Conservation (phyloP, 345 rosid genomes). For the Boechera divaricarpa region DNA sequence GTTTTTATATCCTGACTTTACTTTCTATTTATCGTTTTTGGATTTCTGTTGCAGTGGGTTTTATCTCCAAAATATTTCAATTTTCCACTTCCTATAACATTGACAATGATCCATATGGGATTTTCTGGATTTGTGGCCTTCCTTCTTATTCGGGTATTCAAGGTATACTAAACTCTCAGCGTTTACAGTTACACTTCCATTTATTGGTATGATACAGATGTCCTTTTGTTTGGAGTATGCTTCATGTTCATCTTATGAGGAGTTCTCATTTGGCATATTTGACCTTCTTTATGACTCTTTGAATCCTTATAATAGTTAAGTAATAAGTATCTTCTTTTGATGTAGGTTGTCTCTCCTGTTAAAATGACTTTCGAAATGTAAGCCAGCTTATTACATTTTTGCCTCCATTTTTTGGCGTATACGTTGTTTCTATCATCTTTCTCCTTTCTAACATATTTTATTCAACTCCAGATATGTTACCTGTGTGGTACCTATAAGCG, state of each 20-base stretch:
- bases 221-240: neutral
- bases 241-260: slow-evolving; percentile 2
- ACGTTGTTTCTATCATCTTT: neutral
- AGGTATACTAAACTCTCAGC: slow-evolving; percentile 53
- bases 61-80: slow-evolving; percentile 90
- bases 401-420: slow-evolving; percentile 1
- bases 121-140: slow-evolving; percentile 82
- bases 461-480: slow-evolving; percentile 72
- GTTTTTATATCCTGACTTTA: neutral
- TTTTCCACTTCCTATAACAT: slow-evolving; percentile 88
- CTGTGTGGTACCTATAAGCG: slow-evolving; percentile 90
- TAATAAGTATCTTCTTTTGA: slow-evolving; percentile 28
- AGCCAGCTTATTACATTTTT: slow-evolving; percentile 34
- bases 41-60: slow-evolving; percentile 77
- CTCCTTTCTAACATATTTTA: slow-evolving; percentile 33
- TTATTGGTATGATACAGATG: neutral
- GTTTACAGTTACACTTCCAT: slow-evolving; percentile 12
- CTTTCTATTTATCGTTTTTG: neutral
- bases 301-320: neutral
- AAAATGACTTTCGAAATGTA: slow-evolving; percentile 96
- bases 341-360: slow-evolving; percentile 93
- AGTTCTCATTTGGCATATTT: neutral
- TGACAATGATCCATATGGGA: slow-evolving; percentile 96
- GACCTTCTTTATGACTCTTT: neutral
- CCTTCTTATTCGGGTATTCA: slow-evolving; percentile 87